Evolutionary conservation across 371 early-diverging fungal genomes (phyloP).

Genomic region (Haplosporangium sp.): DNA sequence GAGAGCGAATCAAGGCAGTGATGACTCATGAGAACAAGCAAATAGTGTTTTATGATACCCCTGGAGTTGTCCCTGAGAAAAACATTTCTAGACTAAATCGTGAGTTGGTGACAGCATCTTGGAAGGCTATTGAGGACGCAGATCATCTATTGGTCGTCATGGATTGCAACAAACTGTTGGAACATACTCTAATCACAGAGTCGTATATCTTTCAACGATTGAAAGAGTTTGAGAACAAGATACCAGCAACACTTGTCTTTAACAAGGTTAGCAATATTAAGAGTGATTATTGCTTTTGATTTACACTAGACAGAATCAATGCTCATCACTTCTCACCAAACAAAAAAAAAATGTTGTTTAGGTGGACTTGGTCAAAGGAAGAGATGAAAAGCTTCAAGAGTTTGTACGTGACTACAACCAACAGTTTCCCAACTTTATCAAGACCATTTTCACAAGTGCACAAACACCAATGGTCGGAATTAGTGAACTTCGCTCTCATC

Average conservation of each 20-base stretch:
- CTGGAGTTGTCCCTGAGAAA: conserved; percentile 67
- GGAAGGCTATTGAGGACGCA: conserved; percentile 79
- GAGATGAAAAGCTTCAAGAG: conserved; percentile 55
- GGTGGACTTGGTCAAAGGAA: conserved; percentile 68
- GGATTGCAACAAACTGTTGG: conserved; percentile 68
- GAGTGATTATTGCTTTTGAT: too few relatives aligned
- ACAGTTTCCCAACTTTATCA: conserved; percentile 52
- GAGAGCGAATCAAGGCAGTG: conserved; percentile 68
- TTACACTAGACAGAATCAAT: background rate
- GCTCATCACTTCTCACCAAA: background rate
- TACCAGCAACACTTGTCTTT: conserved; percentile 74
- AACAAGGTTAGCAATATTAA: conserved; percentile 69
- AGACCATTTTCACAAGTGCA: conserved; percentile 43
- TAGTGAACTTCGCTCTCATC: conserved; percentile 45
- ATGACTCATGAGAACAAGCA: conserved; percentile 64
- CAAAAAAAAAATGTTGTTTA: conserved; percentile 14
- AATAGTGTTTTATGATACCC: conserved; percentile 52
- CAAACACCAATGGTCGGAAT: conserved; percentile 52
- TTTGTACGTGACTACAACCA: conserved; percentile 47
- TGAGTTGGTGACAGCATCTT: conserved; percentile 76
- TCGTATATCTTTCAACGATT: conserved; percentile 70
- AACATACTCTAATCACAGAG: conserved; percentile 62
- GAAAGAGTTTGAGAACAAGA: conserved; percentile 34
- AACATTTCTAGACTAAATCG: conserved; percentile 67
- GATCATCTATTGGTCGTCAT: conserved; percentile 73